phyloP scores from a whole-genome alignment of 345 rosid species.

The Eucalyptus pauciflora region DNA sequence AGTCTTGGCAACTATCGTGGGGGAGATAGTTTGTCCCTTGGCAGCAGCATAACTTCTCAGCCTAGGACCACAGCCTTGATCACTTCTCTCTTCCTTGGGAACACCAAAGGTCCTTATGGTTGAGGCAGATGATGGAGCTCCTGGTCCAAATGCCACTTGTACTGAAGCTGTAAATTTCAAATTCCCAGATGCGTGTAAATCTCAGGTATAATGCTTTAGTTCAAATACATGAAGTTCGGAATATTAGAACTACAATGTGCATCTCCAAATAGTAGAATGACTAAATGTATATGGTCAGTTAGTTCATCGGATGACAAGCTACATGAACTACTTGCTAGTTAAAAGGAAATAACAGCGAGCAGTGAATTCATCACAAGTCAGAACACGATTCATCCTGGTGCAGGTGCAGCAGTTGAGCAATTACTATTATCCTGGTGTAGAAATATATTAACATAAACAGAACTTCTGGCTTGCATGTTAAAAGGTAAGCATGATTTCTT shows the following conservation, averaged over 20 bases:
- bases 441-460: not conserved
- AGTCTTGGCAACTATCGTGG: not conserved
- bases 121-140: slow-evolving; percentile 12
- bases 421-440: not conserved
- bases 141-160: slow-evolving; percentile 39
- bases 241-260: not conserved
- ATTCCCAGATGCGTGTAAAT: not conserved
- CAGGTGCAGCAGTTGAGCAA: not conserved
- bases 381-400: not conserved
- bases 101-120: slow-evolving; percentile 17
- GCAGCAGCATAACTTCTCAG: not conserved
- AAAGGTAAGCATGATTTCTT: not conserved
- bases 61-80: slow-evolving; percentile 1
- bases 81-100: slow-evolving; percentile 9
- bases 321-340: not conserved
- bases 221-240: not conserved
- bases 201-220: not conserved
- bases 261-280: not conserved
- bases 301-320: not conserved
- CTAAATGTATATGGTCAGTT: not conserved
- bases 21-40: not conserved
- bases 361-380: not conserved
- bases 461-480: not conserved
- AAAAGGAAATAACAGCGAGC: not conserved
- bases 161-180: slow-evolving; percentile 26